Conservation (phyloP, 2,329 filamentous ascomycete genomes). For the Aspergillus sp. region DNA sequence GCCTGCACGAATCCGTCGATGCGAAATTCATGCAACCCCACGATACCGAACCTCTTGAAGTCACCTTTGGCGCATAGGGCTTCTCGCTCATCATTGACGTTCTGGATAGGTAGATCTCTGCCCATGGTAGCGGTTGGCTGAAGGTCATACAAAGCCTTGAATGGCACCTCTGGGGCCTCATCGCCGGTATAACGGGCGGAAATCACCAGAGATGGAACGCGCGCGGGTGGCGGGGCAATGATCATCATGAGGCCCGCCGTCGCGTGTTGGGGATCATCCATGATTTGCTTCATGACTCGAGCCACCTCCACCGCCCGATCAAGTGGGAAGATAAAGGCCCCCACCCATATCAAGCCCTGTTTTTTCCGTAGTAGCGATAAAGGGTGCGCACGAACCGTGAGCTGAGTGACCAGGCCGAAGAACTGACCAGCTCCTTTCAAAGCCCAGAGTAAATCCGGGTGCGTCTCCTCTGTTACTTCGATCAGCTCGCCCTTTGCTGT, state of each 20-base stretch:
- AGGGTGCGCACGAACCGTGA: not conserved
- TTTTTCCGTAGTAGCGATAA: not conserved
- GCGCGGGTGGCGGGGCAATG: not conserved
- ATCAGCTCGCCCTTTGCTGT: not conserved
- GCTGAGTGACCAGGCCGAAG: constrained; percentile 1
- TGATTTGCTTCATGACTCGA: not conserved
- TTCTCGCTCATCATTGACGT: not conserved
- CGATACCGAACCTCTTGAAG: not conserved
- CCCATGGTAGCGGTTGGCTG: not conserved
- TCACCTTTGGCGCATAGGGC: constrained; percentile 1
- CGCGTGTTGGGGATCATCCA: not conserved
- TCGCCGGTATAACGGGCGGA: not conserved
- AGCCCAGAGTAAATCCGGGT: not conserved
- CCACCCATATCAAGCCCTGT: not conserved
- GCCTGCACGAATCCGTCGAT: not conserved
- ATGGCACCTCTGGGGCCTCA: not conserved
- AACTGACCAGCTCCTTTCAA: not conserved
- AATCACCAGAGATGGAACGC: not conserved
- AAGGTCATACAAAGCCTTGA: not conserved
- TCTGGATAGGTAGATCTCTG: not conserved
- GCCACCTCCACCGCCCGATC: not conserved
- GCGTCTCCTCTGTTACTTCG: not conserved
- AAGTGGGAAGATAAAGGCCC: not conserved
- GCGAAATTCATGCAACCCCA: not conserved
- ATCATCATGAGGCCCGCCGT: constrained; percentile 2